Base-by-base conservation (phyloP, 2,329 filamentous ascomycete genomes). In the Fusarium irregulare region DNA sequence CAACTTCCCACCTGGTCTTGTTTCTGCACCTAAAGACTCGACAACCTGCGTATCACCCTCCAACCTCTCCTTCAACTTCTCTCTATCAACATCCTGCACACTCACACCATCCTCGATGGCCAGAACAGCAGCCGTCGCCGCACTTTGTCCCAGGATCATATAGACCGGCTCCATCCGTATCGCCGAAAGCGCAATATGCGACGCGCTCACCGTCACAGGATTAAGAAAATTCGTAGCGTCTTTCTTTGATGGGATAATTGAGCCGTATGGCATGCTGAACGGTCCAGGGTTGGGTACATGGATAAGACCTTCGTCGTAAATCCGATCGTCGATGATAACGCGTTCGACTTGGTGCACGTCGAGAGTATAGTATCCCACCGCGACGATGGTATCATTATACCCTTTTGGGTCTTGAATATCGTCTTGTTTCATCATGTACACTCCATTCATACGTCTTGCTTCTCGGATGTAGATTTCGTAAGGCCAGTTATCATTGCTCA, bases 101-200 rank as follows among this genome's bases (percentile, higher is more conserved):
- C 14, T 46, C 2, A 68, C 63, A 9, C 62, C 55, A 12, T 71
- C 63, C 20, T 71, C 67, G 4, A 71, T 60, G 1, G 68, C 67
- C 13, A 71, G 18, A 6, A 71, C 55, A 25, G 68, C 68, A 4
- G 68, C 68, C 3, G 67, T 57, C 0, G 40, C 68, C 0, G 68
- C 63, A 16, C 68, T 71, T n/a, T 71, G 67, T 5, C 68, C 68
- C 46, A 71, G 20, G 12, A 68, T 46, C 68, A 71, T 71, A 3
- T 71, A 71, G 2, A 64, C 56, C 0, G 67, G 68, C 42, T 71
- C 68, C 68, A 71, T 71, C 3, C 68, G 67, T 13, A 71, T 60
- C 0, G 68, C 63, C 0, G 67, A 71, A 1, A 60, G 42, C 3
- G 67, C 68, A 13, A 71, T 53, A 8, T 71, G 68, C 2, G 63